phyloP scores from a whole-genome alignment of 2,329 filamentous ascomycete species.

The Trichoderma brevicompactum region DNA sequence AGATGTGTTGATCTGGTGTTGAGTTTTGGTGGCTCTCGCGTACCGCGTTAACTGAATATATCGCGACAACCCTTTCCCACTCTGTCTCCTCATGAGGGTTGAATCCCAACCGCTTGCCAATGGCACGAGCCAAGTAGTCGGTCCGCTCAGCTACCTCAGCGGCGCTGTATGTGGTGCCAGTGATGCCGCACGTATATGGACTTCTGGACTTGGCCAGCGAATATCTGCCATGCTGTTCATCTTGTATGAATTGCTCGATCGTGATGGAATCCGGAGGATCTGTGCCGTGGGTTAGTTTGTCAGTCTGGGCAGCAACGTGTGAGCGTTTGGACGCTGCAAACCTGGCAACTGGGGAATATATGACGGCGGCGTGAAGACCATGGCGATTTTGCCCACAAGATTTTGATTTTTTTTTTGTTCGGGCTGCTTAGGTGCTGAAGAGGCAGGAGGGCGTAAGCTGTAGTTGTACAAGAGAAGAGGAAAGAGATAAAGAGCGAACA shows the following conservation, averaged over 20 bases:
- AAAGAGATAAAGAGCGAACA: neutral
- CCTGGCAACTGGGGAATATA: conserved; percentile 56
- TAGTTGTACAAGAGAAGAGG: too few relatives aligned
- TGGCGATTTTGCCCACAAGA: conserved; percentile 34
- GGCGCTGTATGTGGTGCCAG: conserved; percentile 68
- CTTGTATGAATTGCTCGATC: conserved; percentile 76
- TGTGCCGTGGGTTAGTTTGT: conserved; percentile 31
- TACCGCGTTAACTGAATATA: conserved; percentile 83
- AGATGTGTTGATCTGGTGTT: neutral
- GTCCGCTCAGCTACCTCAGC: conserved; percentile 67
- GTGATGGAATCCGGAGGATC: conserved; percentile 75
- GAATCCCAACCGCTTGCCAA: conserved; percentile 74
- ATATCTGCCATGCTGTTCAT: conserved; percentile 70
- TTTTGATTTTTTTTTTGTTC: neutral
- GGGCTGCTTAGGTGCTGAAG: too few relatives aligned
- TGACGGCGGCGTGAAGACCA: conserved; percentile 64
- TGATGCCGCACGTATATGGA: conserved; percentile 78
- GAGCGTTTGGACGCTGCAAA: neutral
- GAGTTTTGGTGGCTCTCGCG: conserved; percentile 33
- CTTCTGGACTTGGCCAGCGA: conserved; percentile 66
- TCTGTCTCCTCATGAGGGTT: conserved; percentile 70
- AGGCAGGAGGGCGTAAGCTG: too few relatives aligned
- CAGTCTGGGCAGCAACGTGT: conserved; percentile 20
- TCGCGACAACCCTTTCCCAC: conserved; percentile 78
- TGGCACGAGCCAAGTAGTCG: conserved; percentile 67